Percentiles rank a stretch among this genome's conserved stretches.
These are phyloP conservation scores for Telopea speciosissima DNA, from an alignment of 177 flowering plant species.

Conservation along the genomic window DNA sequence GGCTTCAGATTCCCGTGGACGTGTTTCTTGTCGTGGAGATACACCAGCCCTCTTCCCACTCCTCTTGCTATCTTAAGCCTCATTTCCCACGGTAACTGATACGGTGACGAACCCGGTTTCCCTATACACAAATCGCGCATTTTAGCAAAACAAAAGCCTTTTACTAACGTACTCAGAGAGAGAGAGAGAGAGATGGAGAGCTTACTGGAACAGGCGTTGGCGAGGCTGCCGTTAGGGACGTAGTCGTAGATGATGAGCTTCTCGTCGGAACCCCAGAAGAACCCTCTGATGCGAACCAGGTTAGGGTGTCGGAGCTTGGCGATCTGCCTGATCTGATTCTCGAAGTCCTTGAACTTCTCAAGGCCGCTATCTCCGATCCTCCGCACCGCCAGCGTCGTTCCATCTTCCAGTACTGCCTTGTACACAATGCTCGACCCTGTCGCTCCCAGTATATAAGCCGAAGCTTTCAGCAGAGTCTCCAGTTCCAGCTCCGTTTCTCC, in stretches of 20 bases:
- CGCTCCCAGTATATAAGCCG: conserved; percentile 89
- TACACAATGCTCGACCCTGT: conserved; percentile 83
- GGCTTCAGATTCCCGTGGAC: conserved; percentile 90
- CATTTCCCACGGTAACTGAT: conserved; percentile 42
- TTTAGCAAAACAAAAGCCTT: not conserved
- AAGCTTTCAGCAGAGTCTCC: conserved; percentile 77
- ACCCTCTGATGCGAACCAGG: conserved; percentile 70
- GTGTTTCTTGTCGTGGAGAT: conserved; percentile 81
- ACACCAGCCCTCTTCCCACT: conserved; percentile 68
- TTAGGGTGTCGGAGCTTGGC: conserved; percentile 84
- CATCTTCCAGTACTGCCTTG: conserved; percentile 80
- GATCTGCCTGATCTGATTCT: conserved; percentile 59
- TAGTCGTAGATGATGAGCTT: conserved; percentile 91
- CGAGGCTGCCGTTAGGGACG: conserved; percentile 86
- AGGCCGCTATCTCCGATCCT: conserved; percentile 72
- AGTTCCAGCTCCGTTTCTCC: conserved; percentile 74
- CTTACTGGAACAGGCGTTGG: conserved; percentile 69
- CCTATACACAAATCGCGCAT: conserved; percentile 26
- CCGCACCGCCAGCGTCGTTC: conserved; percentile 66
- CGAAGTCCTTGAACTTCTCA: conserved; percentile 74
- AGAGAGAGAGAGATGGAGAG: not conserved
- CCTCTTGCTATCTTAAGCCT: conserved; percentile 80
- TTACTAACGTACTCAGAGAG: not conserved
- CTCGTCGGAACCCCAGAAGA: conserved; percentile 85
- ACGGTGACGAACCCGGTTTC: conserved; percentile 62